phyloP scores from a whole-genome alignment of 805 yeast genomes.

The Starmerella vitae region DNA sequence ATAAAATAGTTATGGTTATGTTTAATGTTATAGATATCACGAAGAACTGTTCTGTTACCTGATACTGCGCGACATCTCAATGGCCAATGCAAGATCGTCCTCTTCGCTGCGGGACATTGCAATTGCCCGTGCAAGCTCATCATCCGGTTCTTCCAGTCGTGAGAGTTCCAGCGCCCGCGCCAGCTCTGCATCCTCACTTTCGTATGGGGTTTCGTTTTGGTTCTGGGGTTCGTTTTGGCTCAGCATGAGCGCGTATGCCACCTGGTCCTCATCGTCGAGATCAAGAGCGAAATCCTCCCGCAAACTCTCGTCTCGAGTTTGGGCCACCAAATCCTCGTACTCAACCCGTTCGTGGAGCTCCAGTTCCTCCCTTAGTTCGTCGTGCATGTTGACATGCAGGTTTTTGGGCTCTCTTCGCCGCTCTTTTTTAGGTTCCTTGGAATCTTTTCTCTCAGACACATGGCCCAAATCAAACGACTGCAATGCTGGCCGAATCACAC shows the following conservation, averaged over 20 bases:
- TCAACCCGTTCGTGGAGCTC: constrained; percentile 20
- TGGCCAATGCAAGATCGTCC: constrained; percentile 13
- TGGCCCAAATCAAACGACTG: constrained; percentile 25
- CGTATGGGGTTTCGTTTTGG: neutral
- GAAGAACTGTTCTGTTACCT: too few relatives aligned
- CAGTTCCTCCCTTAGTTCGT: constrained; percentile 20
- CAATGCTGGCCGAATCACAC: constrained; percentile 22
- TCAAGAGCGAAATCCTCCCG: constrained; percentile 14
- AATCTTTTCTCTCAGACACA: constrained; percentile 6
- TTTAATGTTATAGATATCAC: too few relatives aligned
- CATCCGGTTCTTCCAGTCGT: constrained; percentile 1
- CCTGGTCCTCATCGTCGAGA: constrained; percentile 25
- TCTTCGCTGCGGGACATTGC: neutral
- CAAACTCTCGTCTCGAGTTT: constrained; percentile 9
- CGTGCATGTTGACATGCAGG: neutral
- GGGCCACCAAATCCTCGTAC: constrained; percentile 18
- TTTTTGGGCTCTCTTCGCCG: neutral
- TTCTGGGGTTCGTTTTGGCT: constrained; percentile 22
- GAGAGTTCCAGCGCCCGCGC: constrained; percentile 22
- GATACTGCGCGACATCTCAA: constrained; percentile 8
- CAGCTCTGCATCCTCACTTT: constrained; percentile 19
- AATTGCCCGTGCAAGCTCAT: neutral
- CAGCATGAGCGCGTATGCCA: constrained; percentile 25
- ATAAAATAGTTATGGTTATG: too few relatives aligned
- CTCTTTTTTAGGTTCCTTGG: neutral